These are phyloP conservation scores for Cladosporium sp. DNA, from an alignment of 2,329 filamentous ascomycete genomes.

Conservation along the genomic window DNA sequence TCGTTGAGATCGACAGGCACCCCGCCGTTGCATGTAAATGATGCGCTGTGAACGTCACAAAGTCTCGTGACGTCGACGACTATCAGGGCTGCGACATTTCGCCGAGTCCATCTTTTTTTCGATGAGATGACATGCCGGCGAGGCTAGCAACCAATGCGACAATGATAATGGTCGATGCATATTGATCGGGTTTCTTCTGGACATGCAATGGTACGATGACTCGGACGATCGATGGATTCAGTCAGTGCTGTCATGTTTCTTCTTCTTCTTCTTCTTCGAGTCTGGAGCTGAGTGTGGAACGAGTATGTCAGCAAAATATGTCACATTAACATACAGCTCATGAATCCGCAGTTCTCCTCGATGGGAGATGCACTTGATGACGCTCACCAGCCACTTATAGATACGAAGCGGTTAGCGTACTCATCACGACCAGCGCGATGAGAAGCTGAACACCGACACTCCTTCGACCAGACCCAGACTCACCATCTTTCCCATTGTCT, in stretches of 20 bases:
- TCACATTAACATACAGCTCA: not conserved
- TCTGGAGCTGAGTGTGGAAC: not conserved
- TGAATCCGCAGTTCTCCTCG: not conserved
- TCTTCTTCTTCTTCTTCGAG: not conserved
- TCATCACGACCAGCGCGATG: conserved; percentile 15
- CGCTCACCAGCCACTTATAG: not conserved
- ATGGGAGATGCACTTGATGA: not conserved
- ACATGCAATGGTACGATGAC: not conserved
- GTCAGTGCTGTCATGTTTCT: not conserved
- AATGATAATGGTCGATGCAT: not conserved
- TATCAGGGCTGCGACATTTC: not conserved
- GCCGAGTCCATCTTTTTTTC: not conserved
- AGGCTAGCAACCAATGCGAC: not conserved
- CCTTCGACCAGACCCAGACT: not conserved
- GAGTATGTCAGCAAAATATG: not conserved
- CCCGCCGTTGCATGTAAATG: conserved; percentile 4
- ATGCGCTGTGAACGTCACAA: conserved; percentile 8
- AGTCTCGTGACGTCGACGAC: conserved; percentile 7
- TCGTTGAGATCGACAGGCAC: conserved; percentile 12
- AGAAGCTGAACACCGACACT: not conserved
- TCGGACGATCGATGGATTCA: not conserved
- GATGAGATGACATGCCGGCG: not conserved
- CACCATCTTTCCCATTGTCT: not conserved
- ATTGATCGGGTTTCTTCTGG: not conserved
- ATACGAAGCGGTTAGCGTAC: not conserved